Base-by-base conservation (phyloP, 768 basidiomycete species). In the Leucosporidium yakuticum region DNA sequence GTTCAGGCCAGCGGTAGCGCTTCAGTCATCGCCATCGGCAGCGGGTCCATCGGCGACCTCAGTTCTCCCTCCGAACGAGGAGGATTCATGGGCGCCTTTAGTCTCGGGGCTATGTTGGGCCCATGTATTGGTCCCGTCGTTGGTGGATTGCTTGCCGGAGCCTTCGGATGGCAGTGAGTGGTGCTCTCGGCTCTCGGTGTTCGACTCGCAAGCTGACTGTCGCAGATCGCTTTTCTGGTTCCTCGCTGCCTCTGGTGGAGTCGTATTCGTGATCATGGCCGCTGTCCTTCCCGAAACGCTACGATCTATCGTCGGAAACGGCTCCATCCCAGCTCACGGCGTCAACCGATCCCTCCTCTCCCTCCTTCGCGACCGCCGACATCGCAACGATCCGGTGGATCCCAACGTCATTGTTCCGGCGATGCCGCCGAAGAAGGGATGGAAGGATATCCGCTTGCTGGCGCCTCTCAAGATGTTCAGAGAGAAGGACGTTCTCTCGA, bases 401-500 rank as follows among this genome's bases (percentile, higher is more conserved):
- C 27, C 27, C 0, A 27, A 25, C 4, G 32, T 15, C 14, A 25
- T 71, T 25, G 58, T 54, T 3, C 48, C 70, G 31, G 54, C 44
- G n/a, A 34, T 39, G 11, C 70, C 70, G 27, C 64, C 70, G 2
- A 60, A 48, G 64, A 71, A 71, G 59, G 64, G 64, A 0, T 71
- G 67, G 67, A 50, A 48, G 31, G 67, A 71, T 25, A 61, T 71
- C 14, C 34, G 20, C 8, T 64, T 54, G 4, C 50, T 65, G 34
- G 70, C 60, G 21, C 64, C 67, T 0, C 79, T 89, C 25, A 78
- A 77, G 9, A 78, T 88, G 19, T 82, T 88, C 71, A 74, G 79
- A 9, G 81, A 85, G 68, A 79, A 81, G 5, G 87, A 88, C 73
- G 82, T 88, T 57, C 63, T 84, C n/a, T 69, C 85, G 23, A 73